Conservation (phyloP, 805 yeast genomes). For the Myxozyma nipponensis region DNA sequence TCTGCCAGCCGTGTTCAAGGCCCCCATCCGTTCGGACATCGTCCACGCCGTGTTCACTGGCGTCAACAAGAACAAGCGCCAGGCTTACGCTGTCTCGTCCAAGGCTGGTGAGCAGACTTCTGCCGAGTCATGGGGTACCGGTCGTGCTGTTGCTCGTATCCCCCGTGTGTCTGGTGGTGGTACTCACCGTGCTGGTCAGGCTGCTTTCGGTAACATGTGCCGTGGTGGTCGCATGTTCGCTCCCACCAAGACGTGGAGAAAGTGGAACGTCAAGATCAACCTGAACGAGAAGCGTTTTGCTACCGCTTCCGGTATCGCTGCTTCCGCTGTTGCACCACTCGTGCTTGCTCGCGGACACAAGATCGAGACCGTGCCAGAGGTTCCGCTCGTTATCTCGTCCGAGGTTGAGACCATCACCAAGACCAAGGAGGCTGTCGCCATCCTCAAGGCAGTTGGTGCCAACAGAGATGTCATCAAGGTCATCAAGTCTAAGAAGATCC, state of each 20-base stretch:
- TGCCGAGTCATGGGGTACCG: constrained; percentile 99
- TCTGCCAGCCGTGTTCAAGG: constrained; percentile 97
- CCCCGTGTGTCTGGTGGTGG: constrained; percentile 99
- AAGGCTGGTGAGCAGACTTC: constrained; percentile 99
- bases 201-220: constrained; percentile 99
- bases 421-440: constrained; percentile 99
- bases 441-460: constrained; percentile 97
- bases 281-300: constrained; percentile 99
- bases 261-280: constrained; percentile 99
- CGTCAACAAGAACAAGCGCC: constrained; percentile 99
- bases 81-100: constrained; percentile 99
- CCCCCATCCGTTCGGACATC: constrained; percentile 99
- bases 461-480: constrained; percentile 98
- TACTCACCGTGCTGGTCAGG: constrained; percentile 99
- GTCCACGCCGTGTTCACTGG: constrained; percentile 98
- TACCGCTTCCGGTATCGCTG: constrained; percentile 99
- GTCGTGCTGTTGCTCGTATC: constrained; percentile 99
- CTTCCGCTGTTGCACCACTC: constrained; percentile 95
- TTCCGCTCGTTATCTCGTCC: constrained; percentile 93
- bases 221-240: constrained; percentile 99
- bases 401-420: constrained; percentile 88
- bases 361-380: constrained; percentile 96
- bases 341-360: constrained; percentile 99
- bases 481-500: constrained; percentile 94
- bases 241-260: constrained; percentile 99